Conservation (phyloP, 345 rosid genomes). For the Trapa bicornis region DNA sequence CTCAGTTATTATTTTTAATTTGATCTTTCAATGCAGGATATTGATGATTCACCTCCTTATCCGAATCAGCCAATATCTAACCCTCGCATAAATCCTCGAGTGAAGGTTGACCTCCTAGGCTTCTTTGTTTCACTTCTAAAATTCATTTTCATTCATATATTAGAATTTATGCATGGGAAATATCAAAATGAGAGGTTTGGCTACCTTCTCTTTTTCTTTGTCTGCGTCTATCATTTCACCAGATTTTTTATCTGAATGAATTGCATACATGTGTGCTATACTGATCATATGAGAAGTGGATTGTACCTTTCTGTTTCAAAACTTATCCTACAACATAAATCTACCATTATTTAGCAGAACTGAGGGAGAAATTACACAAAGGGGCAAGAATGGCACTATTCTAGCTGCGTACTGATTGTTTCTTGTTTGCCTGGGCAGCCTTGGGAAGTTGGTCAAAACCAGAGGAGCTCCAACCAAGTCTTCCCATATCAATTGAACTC, state of each 20-base stretch:
- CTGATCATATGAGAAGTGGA: not conserved
- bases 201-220: not conserved
- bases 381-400: not conserved
- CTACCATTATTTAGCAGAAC: not conserved
- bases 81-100: constrained; percentile 62
- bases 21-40: constrained; percentile 38
- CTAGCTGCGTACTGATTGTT: not conserved
- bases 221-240: not conserved
- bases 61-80: constrained; percentile 67
- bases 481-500: constrained; percentile 17
- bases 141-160: not conserved
- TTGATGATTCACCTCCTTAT: constrained; percentile 84
- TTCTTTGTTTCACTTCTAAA: not conserved
- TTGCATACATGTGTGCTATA: not conserved
- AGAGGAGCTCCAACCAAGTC: constrained; percentile 25
- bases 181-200: not conserved
- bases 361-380: constrained; percentile 1
- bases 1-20: constrained; percentile 12
- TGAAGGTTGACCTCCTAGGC: constrained; percentile 41
- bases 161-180: not conserved
- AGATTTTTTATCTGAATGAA: not conserved
- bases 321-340: not conserved
- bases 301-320: not conserved
- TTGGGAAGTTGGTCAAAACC: constrained; percentile 56
- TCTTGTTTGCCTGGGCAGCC: constrained; percentile 34